Evolutionary conservation across 176 grass and related monocot genomes (phyloP), one percentile per base, ranked within the genome.

Genomic region (Metroxylon sagu): DNA sequence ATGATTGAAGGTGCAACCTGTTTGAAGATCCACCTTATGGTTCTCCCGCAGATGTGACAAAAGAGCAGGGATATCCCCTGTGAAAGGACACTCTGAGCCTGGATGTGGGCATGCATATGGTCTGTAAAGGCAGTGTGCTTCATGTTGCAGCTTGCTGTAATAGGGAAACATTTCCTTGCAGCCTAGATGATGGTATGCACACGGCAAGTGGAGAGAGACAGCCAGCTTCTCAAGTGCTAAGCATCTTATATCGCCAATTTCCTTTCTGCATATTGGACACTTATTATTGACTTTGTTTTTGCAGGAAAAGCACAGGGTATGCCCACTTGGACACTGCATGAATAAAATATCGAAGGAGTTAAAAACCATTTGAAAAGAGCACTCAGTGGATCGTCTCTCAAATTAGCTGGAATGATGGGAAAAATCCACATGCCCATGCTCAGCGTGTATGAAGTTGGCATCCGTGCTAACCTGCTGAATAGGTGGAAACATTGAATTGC

Each of bases 241-340:
- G 27, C 70, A 72, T 29, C 70, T 52, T 16, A 72, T 72, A 17
- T 72, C 14, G 17, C 70, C 70, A 23, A 72, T 72, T 72, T 72
- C 70, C 70, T 62, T 72, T 54, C 70, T 51, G 59, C 70, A 72
- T 28, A 72, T 72, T 8, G 70, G 59, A 7, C 58, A 72, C 16
- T 72, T 72, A 59, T 72, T 72, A 23, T 63, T 72, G 12, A 72
- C 49, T 72, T 72, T 72, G 50, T 25, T 72, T 63, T 54, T 72
- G 58, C 70, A 72, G 14, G 70, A 72, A 48, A 35, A 53, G 50
- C 70, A 72, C 5, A 72, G 49, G 35, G 70, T 62, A 54, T 72
- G 70, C 49, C 70, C 70, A 54, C 70, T 72, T 48, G 70, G 70
- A 62, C 70, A 72, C 70, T 72, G 70, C n/a, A 72, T 26, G n/a